Base-by-base conservation (phyloP, 768 basidiomycete species). In the Mycena indigotica region DNA sequence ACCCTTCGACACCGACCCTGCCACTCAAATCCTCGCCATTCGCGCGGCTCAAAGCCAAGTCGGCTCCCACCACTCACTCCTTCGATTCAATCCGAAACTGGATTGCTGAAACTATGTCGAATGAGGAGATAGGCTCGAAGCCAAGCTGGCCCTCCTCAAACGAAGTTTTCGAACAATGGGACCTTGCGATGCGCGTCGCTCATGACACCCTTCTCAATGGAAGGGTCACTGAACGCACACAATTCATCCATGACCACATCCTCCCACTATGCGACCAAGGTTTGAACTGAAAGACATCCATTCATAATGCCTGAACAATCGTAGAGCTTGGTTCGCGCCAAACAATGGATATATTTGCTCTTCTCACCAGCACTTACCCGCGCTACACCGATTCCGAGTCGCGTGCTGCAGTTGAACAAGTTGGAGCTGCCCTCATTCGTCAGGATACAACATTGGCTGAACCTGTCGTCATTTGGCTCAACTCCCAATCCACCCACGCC, bases 321-420 rank as follows among this genome's bases (percentile, higher is more conserved):
- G 35, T 28, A 63, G 62, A 63, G 3, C 32, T 63, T 17, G 58
- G 62, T 24, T 59, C 62, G 50, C 55, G 62, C 21, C 40, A 63
- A 57, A 57, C 52, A 19, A 45, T 45, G 10, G 91, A 92, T 66
- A 65, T 94, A 24, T 88, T 95, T 70, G 78, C 79, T 56, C 75
- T 94, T 4, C 72, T 95, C 49, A 88, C 87, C 1, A 73, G 84
- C 51, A 93, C 90, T 0, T 89, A 92, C 70, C 84, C 89, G 16
- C 84, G 88, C 64, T 94, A 94, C 76, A 75, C 84, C 41, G 93
- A 95, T 69, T 70, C 79, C 2, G 67, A 77, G 48, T 95, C 93
- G 1, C 78, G 87, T 58, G 80, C 84, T 54, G 89, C 89, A 2
- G 88, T 91, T 0, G 86, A 92, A 65, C 73, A 73, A 2, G 80